phyloP scores from a whole-genome alignment of 805 yeast genomes.

The Saccharomycopsis babjevae region DNA sequence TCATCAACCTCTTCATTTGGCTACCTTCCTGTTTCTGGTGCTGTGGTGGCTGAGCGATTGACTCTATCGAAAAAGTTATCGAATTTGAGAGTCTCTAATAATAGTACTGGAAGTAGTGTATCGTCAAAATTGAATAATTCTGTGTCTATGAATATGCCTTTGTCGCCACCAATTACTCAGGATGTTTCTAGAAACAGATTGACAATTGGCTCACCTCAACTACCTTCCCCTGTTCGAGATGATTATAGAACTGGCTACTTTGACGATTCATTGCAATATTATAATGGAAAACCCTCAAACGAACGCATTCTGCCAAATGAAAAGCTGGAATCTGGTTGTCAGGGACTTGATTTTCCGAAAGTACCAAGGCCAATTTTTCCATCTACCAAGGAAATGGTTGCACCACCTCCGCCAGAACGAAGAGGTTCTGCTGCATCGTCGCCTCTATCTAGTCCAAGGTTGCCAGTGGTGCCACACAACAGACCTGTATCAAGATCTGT shows the following conservation, averaged over 20 bases:
- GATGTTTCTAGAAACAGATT: neutral
- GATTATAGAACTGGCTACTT: neutral
- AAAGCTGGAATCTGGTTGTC: neutral
- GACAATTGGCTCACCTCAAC: neutral
- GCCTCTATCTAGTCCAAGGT: neutral
- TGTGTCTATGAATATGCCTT: neutral
- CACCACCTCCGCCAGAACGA: neutral
- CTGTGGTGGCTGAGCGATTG: slow-evolving; percentile 10
- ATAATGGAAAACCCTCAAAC: neutral
- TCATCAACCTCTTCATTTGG: slow-evolving; percentile 14
- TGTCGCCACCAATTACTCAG: neutral
- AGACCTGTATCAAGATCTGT: neutral
- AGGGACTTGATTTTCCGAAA: neutral
- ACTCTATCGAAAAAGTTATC: slow-evolving; percentile 15
- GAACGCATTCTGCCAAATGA: neutral
- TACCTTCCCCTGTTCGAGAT: neutral
- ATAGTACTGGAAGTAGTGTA: slow-evolving; percentile 3
- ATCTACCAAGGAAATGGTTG: neutral
- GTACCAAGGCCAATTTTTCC: neutral
- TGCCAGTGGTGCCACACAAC: neutral
- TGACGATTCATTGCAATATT: neutral
- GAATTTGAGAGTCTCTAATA: slow-evolving; percentile 10
- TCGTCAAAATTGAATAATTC: neutral
- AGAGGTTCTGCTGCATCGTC: neutral
- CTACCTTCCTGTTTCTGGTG: slow-evolving; percentile 6